A percentile compares a stretch with the other conserved stretches of the same genome.
Conservation (phyloP, 345 rosid species). For the Salix caprea region DNA sequence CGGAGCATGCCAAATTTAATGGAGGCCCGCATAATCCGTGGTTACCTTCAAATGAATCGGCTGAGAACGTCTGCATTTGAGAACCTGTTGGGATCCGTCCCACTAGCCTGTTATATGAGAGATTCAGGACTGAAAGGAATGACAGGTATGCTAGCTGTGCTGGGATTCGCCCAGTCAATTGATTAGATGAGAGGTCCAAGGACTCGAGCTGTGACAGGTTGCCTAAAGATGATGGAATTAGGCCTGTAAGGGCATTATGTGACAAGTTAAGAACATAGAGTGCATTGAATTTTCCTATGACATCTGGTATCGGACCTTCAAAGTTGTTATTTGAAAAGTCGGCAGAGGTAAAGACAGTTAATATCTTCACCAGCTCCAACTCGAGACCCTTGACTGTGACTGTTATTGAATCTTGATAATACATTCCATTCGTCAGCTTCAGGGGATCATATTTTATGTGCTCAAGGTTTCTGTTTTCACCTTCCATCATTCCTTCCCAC, state of each 20-base stretch:
- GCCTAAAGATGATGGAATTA: conserved; percentile 14
- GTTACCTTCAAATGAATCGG: conserved; percentile 8
- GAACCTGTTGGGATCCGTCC: conserved; percentile 8
- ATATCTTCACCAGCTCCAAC: conserved; percentile 41
- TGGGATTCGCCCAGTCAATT: conserved; percentile 14
- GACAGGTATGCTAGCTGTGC: conserved; percentile 3
- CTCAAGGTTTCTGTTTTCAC: conserved; percentile 7
- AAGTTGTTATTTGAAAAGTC: conserved; percentile 18
- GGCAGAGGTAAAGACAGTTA: conserved; percentile 34
- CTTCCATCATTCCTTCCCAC: conserved; percentile 36
- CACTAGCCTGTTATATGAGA: conserved; percentile 8
- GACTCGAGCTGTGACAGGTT: conserved; percentile 12
- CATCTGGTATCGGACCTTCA: conserved; percentile 18
- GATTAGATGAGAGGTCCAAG: conserved; percentile 17
- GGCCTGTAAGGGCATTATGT: conserved; percentile 9
- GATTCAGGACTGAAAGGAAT: conserved; percentile 19
- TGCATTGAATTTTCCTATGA: conserved; percentile 11
- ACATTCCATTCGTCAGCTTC: not conserved
- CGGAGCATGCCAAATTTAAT: not conserved
- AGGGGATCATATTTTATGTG: conserved; percentile 23
- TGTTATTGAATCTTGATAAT: conserved; percentile 34
- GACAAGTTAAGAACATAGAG: conserved; percentile 23
- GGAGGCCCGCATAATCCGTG: conserved; percentile 9
- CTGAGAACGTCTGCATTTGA: conserved; percentile 7
- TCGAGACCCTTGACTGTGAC: conserved; percentile 42